Evolutionary conservation across 192 early-diverging fungal genomes (phyloP).

Genomic region (Backusella psychrophila): DNA sequence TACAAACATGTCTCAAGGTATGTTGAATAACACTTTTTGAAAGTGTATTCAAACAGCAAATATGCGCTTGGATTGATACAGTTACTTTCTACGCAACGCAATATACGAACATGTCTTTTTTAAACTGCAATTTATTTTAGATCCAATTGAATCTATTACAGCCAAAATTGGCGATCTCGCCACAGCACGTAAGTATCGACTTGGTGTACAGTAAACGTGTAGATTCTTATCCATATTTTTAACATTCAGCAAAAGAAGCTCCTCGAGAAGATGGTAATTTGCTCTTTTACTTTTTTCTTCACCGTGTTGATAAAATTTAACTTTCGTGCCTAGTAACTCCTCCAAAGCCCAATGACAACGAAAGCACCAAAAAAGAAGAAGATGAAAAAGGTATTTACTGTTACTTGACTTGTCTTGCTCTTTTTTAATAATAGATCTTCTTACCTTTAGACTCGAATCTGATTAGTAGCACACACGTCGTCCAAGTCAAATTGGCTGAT

Average conservation of each 20-base stretch:
- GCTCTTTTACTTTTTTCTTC: neutral
- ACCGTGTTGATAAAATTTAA: neutral
- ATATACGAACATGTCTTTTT: neutral
- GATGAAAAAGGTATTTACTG: no score
- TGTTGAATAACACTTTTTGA: neutral
- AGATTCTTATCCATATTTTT: neutral
- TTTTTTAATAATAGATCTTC: neutral
- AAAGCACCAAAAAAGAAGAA: neutral
- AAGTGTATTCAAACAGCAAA: neutral
- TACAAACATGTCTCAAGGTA: neutral
- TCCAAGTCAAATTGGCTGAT: conserved; percentile 52
- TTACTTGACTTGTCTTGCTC: neutral
- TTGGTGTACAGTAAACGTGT: neutral
- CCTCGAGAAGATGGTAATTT: neutral
- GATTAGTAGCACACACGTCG: conserved; percentile 45
- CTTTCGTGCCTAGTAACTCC: neutral
- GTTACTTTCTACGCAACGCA: neutral
- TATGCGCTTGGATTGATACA: neutral
- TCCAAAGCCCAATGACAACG: neutral
- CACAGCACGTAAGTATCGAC: conserved; percentile 7
- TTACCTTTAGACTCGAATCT: conserved; percentile 16
- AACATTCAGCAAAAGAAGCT: neutral
- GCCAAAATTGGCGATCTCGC: conserved; percentile 13
- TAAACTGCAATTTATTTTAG: neutral
- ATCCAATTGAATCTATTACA: conserved; percentile 11